Conservation (phyloP, 192 early-diverging fungal genomes). For the Coemansia sp. region DNA sequence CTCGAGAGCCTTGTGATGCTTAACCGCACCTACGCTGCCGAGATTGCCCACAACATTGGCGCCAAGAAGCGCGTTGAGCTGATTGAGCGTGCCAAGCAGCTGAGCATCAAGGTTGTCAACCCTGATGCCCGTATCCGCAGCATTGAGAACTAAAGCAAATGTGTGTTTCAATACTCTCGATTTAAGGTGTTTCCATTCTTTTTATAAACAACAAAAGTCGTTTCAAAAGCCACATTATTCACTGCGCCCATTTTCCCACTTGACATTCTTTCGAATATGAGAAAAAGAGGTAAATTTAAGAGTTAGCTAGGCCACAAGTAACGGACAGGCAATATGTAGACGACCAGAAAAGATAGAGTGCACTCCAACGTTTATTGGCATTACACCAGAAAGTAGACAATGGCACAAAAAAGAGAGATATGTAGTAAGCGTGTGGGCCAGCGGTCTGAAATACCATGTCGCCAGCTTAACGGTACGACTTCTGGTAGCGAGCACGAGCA, state of each 20-base stretch:
- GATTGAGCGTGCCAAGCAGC: slow-evolving; percentile 91
- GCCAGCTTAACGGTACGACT: slow-evolving; percentile 82
- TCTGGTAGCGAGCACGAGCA: slow-evolving; percentile 95
- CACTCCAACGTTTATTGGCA: slow-evolving; percentile 45
- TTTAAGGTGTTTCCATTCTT: slow-evolving; percentile 1
- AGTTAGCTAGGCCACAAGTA: too few relatives aligned
- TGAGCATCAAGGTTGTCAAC: slow-evolving; percentile 97
- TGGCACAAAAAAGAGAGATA: slow-evolving; percentile 23
- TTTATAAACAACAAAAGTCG: slow-evolving; percentile 15
- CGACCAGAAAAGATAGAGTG: slow-evolving; percentile 9
- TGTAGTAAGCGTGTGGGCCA: slow-evolving; percentile 1
- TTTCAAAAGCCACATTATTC: neutral
- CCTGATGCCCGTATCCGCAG: slow-evolving; percentile 79
- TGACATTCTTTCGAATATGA: too few relatives aligned
- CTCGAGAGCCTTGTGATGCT: slow-evolving; percentile 98
- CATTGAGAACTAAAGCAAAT: slow-evolving; percentile 65
- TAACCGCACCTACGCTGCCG: slow-evolving; percentile 98
- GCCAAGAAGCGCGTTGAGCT: slow-evolving; percentile 93
- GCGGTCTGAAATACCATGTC: slow-evolving; percentile 2
- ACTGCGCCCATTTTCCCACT: neutral
- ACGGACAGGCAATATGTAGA: too few relatives aligned
- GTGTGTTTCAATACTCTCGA: slow-evolving; percentile 13
- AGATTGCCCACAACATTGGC: slow-evolving; percentile 97
- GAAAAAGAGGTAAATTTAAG: too few relatives aligned
- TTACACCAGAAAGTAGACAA: slow-evolving; percentile 34